Percentiles rank a stretch among this genome's conserved stretches.
Conservation (phyloP, 371 early-diverging fungal species). For the Mucor mucedo region DNA sequence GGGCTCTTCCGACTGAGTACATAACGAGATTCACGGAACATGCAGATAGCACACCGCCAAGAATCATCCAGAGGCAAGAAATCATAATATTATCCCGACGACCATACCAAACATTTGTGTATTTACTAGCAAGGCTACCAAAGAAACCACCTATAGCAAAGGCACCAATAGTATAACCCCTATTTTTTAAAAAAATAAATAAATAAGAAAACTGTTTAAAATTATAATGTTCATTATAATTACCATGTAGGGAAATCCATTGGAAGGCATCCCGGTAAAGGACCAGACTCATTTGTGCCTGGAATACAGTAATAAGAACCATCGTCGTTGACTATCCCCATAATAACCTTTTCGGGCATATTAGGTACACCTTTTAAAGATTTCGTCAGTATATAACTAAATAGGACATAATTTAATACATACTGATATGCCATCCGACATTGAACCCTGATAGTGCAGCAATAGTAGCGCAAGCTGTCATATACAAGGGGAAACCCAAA, state of each 20-base stretch:
- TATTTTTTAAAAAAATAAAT: slow-evolving; percentile 3
- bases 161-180: slow-evolving; percentile 54
- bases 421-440: slow-evolving; percentile 55
- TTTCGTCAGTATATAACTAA: background rate
- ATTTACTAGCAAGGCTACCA: slow-evolving; percentile 47
- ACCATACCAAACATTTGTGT: slow-evolving; percentile 42
- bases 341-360: slow-evolving; percentile 49
- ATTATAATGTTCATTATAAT: background rate
- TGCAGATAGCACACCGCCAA: slow-evolving; percentile 49
- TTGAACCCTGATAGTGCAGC: slow-evolving; percentile 52
- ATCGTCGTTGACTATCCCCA: slow-evolving; percentile 21
- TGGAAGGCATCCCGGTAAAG: slow-evolving; percentile 50
- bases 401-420: slow-evolving; percentile 5
- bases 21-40: slow-evolving; percentile 44
- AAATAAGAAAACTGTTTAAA: background rate
- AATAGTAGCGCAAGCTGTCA: slow-evolving; percentile 42
- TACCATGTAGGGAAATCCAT: slow-evolving; percentile 47
- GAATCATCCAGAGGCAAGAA: slow-evolving; percentile 38
- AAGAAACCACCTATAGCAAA: slow-evolving; percentile 55
- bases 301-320: slow-evolving; percentile 32
- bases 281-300: slow-evolving; percentile 24
- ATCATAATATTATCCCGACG: slow-evolving; percentile 51
- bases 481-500: slow-evolving; percentile 40
- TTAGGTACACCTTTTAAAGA: slow-evolving; percentile 48
- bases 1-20: slow-evolving; percentile 77